Percentiles rank a stretch among this genome's conserved stretches.
Conservation (phyloP, 2,329 filamentous ascomycete genomes). For the Tolypocladium ophioglossoides region DNA sequence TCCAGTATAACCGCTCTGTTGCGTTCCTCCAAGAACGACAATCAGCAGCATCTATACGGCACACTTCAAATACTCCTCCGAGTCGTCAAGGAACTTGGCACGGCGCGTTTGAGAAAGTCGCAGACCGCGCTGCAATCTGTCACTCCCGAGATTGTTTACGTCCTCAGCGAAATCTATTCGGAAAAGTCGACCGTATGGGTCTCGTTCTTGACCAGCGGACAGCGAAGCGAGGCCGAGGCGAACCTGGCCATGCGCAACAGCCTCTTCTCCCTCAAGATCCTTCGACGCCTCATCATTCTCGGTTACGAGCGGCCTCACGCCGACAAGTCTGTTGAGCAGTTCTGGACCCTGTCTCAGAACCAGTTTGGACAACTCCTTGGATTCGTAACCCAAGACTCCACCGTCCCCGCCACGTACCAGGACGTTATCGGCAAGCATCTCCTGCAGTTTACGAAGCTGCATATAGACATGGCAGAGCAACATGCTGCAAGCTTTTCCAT, state of each 20-base stretch:
- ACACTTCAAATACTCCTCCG: conserved; percentile 70
- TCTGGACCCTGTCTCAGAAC: conserved; percentile 70
- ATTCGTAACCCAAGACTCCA: conserved; percentile 47
- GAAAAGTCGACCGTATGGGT: conserved; percentile 63
- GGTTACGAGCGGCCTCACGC: conserved; percentile 79
- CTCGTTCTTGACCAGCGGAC: conserved; percentile 44
- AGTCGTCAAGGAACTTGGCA: conserved; percentile 82
- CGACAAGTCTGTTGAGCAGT: conserved; percentile 62
- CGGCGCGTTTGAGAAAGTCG: conserved; percentile 63
- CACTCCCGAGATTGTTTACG: conserved; percentile 73
- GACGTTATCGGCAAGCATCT: conserved; percentile 73
- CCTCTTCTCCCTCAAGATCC: conserved; percentile 64
- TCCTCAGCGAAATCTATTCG: conserved; percentile 69
- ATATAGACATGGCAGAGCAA: conserved; percentile 70
- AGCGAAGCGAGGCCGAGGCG: conserved; percentile 47
- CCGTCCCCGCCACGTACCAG: conserved; percentile 41
- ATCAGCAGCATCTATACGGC: conserved; percentile 58
- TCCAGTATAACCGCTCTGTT: conserved; percentile 53
- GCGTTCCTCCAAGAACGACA: conserved; percentile 38
- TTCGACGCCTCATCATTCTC: conserved; percentile 67
- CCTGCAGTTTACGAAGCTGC: conserved; percentile 83
- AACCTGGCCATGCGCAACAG: conserved; percentile 64
- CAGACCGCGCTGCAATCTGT: conserved; percentile 67
- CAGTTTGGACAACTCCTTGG: conserved; percentile 70
- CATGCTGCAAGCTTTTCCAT: conserved; percentile 78